These are phyloP conservation scores for Candida neerlandica DNA, from an alignment of 1,139 yeast genomes.

Conservation along the genomic window DNA sequence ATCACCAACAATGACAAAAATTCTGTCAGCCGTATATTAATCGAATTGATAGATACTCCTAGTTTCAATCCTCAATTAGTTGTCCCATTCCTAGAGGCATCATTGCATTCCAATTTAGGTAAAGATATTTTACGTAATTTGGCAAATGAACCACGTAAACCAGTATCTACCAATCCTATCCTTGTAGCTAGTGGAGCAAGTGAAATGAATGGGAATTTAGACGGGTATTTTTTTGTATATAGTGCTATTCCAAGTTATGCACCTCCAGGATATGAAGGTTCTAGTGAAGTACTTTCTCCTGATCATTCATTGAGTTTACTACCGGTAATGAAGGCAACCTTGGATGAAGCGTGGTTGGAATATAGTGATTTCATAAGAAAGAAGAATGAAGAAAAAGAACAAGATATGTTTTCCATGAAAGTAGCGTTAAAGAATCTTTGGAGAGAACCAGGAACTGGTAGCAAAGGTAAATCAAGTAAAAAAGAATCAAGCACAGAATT, in stretches of 20 bases:
- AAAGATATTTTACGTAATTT: conserved; percentile 60
- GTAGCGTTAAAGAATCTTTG: conserved; percentile 60
- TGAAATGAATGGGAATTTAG: conserved; percentile 71
- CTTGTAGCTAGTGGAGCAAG: conserved; percentile 79
- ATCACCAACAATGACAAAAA: conserved; percentile 17
- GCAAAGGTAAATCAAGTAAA: not conserved
- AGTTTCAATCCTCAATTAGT: conserved; percentile 64
- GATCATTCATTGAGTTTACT: conserved; percentile 46
- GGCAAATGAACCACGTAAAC: conserved; percentile 65
- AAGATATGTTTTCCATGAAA: conserved; percentile 63
- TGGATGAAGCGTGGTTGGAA: conserved; percentile 76
- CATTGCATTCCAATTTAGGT: conserved; percentile 62
- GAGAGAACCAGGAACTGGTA: conserved; percentile 30
- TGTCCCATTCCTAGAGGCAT: conserved; percentile 75
- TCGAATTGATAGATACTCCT: conserved; percentile 75
- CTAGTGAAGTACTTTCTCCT: conserved; percentile 20
- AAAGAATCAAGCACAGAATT: conserved; percentile 23
- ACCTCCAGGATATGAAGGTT: conserved; percentile 55
- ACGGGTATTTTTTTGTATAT: conserved; percentile 70
- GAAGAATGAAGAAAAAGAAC: conserved; percentile 67
- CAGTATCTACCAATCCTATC: conserved; percentile 66
- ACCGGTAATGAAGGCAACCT: conserved; percentile 51
- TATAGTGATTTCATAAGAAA: conserved; percentile 53
- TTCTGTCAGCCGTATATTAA: conserved; percentile 54
- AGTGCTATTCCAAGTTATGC: conserved; percentile 62